Base-by-base conservation (phyloP, 1,284 basidiomycete genomes). In the Trichosporon asahii region DNA sequence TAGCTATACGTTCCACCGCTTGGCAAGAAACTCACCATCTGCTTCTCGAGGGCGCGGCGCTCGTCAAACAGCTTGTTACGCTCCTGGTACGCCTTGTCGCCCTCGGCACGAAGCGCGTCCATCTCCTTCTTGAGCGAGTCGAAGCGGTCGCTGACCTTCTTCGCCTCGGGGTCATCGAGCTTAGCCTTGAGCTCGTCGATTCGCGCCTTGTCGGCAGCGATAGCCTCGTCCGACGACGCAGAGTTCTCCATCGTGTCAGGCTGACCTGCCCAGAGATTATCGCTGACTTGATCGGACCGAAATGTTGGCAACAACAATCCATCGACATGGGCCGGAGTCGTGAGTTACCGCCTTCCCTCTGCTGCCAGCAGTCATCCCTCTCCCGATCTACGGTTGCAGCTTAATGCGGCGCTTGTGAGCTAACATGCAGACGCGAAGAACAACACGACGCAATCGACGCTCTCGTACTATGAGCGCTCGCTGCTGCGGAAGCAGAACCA, bases 131-230 rank as follows among this genome's bases (percentile, higher is more conserved):
- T 91, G 84, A 98, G 90, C 61, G 87, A 85, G 75, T 95, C 91
- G 80, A 90, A 97, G 68, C 90, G 89, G 46, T 96, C 91, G 64
- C 89, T 91, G 63, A 90, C 83, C 23, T 91, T 92, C 83, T 93
- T 94, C 66, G 88, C 87, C 78, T 94, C 93, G 49, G 97, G 97
- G 79, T 98, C 94, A 79, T 98, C 94, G 53, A 97, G 88, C 80
- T 92, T 88, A 76, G 90, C 89, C 73, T 89, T 89, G 73, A 98
- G 87, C 71, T 91, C 91, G n/a, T 96, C 95, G 31, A 91, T 87
- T 73, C 87, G 83, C 12, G 85, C 85, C 70, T 90, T 90, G 83
- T 95, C 92, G 9, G 87, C 87, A 68, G 97, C 93, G 76, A 99
- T 97, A 21, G 85, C 85, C 68, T 91, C 90, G 82, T 95, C 92